These are phyloP conservation scores for Flaveria trinervia DNA, from an alignment of 129 eudicot species.

Conservation along the genomic window DNA sequence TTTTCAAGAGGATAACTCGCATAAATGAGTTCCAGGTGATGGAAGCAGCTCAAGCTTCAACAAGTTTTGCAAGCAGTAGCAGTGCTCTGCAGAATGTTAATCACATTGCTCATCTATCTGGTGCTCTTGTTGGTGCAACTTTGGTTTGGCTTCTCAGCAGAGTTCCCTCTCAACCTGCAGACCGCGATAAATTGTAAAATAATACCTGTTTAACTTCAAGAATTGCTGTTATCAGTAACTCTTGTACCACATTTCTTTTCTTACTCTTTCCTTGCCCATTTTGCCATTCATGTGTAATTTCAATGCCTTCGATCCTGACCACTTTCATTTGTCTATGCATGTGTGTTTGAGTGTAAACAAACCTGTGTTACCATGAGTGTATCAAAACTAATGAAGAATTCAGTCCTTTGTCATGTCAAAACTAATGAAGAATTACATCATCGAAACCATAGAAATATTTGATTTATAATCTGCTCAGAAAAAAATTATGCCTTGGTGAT, in stretches of 20 bases:
- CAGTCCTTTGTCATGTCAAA: background rate
- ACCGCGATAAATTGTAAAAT: constrained; percentile 35
- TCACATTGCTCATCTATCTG: constrained; percentile 93
- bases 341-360: background rate
- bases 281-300: constrained; percentile 18
- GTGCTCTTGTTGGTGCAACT: constrained; percentile 84
- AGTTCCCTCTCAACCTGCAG: constrained; percentile 58
- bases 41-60: constrained; percentile 98
- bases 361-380: background rate
- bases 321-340: background rate
- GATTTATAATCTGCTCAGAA: too few species aligned
- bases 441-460: too few species aligned
- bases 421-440: background rate
- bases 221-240: background rate
- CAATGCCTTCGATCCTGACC: background rate
- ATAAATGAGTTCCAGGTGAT: constrained; percentile 55
- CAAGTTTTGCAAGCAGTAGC: constrained; percentile 59
- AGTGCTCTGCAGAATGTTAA: constrained; percentile 69
- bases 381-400: constrained; percentile 1
- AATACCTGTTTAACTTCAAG: constrained; percentile 7
- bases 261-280: constrained; percentile 10
- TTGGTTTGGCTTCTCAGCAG: constrained; percentile 84
- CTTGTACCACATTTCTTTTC: background rate
- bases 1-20: background rate
- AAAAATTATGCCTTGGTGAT: too few species aligned